These are phyloP conservation scores for Nicotiana undulata DNA, from an alignment of 257 asterid species.

Conservation along the genomic window DNA sequence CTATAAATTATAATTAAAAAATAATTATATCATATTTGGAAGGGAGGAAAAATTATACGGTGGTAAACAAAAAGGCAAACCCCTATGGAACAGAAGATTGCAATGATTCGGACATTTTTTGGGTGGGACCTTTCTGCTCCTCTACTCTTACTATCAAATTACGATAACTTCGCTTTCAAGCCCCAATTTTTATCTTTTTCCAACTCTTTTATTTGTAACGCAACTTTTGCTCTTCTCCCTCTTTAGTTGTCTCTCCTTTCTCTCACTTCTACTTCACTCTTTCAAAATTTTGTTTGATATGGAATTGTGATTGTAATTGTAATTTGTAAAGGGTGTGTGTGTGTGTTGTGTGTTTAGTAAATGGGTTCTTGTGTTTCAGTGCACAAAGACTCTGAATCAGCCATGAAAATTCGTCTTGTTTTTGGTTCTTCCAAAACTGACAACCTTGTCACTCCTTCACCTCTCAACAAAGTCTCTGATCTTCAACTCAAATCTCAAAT, in stretches of 20 bases:
- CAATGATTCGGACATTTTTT: neutral
- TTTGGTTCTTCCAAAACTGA: conserved; percentile 40
- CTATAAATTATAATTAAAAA: too few relatives aligned
- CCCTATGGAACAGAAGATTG: neutral
- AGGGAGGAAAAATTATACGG: too few relatives aligned
- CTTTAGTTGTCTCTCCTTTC: neutral
- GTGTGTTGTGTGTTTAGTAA: neutral
- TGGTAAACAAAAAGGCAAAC: too few relatives aligned
- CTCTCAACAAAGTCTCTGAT: conserved; percentile 38
- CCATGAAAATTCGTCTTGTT: conserved; percentile 29
- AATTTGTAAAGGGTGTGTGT: neutral
- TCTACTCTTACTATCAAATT: neutral
- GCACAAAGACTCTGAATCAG: conserved; percentile 30
- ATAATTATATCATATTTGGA: too few relatives aligned
- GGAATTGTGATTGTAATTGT: neutral
- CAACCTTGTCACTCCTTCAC: conserved; percentile 38
- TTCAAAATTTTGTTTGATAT: neutral
- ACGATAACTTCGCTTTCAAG: conserved; percentile 17
- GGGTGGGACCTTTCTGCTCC: neutral
- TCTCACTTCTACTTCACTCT: conserved; percentile 11
- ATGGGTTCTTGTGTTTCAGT: conserved; percentile 42
- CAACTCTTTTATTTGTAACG: conserved; percentile 4
- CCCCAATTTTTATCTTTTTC: conserved; percentile 10
- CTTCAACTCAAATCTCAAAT: conserved; percentile 23
- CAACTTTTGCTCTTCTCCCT: neutral